Evolutionary conservation across 2,329 filamentous ascomycete species (phyloP).

Genomic region (Onygenales sp.): DNA sequence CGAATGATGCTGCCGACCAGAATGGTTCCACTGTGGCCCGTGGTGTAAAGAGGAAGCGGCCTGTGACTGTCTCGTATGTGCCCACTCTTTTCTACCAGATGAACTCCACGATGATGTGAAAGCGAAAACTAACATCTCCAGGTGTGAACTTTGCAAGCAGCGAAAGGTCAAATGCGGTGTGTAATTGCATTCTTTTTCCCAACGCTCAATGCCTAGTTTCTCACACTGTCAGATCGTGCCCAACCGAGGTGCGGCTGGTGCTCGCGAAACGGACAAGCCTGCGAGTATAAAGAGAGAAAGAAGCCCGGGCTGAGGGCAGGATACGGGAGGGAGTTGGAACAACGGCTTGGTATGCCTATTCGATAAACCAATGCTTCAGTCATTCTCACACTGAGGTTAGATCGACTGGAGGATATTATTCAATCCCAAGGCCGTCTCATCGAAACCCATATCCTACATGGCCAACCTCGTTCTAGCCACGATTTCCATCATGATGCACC

Average conservation of each 20-base stretch:
- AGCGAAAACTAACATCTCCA: slow-evolving; percentile 5
- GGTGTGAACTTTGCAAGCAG: slow-evolving; percentile 24
- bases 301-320: slow-evolving; percentile 57
- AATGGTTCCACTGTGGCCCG: slow-evolving; percentile 3
- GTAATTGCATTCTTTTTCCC: slow-evolving; percentile 6
- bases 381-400: slow-evolving; percentile 22
- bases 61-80: slow-evolving; percentile 11
- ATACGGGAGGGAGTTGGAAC: slow-evolving; percentile 64
- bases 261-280: slow-evolving; percentile 54
- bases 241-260: slow-evolving; percentile 63
- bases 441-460: slow-evolving; percentile 42
- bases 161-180: slow-evolving; percentile 26
- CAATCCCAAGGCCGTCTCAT: slow-evolving; percentile 58
- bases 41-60: slow-evolving; percentile 10
- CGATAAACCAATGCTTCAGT: not conserved
- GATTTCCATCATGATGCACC: slow-evolving; percentile 9
- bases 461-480: slow-evolving; percentile 3
- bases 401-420: slow-evolving; percentile 58
- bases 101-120: not conserved
- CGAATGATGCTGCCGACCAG: slow-evolving; percentile 24
- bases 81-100: not conserved
- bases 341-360: slow-evolving; percentile 44
- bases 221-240: slow-evolving; percentile 33
- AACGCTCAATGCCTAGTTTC: not conserved
- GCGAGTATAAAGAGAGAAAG: slow-evolving; percentile 61